Conservation (phyloP, 1,139 yeast genomes). For the Spathaspora jeffriesii region DNA sequence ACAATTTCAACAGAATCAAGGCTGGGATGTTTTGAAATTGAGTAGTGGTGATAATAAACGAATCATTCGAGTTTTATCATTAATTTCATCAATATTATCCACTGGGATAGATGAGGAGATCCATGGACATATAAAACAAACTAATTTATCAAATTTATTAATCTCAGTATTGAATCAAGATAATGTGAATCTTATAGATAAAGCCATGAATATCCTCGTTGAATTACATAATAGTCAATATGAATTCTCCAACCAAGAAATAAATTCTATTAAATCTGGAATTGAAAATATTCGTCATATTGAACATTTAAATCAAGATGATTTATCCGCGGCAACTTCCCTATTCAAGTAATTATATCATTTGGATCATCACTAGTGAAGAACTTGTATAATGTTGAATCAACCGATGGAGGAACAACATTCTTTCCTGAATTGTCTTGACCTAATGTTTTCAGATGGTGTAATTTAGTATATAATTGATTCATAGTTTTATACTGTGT, state of each 20-base stretch:
- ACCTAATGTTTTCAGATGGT: slow-evolving; percentile 26
- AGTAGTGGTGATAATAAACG: slow-evolving; percentile 32
- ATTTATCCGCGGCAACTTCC: slow-evolving; percentile 29
- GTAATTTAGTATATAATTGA: slow-evolving; percentile 32
- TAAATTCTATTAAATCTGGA: slow-evolving; percentile 36
- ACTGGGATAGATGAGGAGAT: slow-evolving; percentile 46
- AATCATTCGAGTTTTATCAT: slow-evolving; percentile 55
- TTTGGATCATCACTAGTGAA: slow-evolving; percentile 54
- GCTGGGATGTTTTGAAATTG: slow-evolving; percentile 53
- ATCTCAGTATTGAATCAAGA: slow-evolving; percentile 37
- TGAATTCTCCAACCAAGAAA: slow-evolving; percentile 50
- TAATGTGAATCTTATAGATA: slow-evolving; percentile 59
- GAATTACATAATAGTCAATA: slow-evolving; percentile 47
- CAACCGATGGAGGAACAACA: slow-evolving; percentile 35
- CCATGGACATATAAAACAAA: slow-evolving; percentile 38
- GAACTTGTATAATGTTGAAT: slow-evolving; percentile 43
- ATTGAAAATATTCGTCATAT: slow-evolving; percentile 41
- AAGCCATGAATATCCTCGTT: slow-evolving; percentile 54
- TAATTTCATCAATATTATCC: slow-evolving; percentile 58
- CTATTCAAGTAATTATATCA: slow-evolving; percentile 25
- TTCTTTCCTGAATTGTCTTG: slow-evolving; percentile 25
- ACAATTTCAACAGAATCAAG: slow-evolving; percentile 55
- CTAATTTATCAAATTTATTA: slow-evolving; percentile 38
- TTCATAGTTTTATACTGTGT: slow-evolving; percentile 38
- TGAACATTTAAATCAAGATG: slow-evolving; percentile 55